Base-by-base conservation (phyloP, 2,329 filamentous ascomycete genomes). In the Talaromyces pinophilus region DNA sequence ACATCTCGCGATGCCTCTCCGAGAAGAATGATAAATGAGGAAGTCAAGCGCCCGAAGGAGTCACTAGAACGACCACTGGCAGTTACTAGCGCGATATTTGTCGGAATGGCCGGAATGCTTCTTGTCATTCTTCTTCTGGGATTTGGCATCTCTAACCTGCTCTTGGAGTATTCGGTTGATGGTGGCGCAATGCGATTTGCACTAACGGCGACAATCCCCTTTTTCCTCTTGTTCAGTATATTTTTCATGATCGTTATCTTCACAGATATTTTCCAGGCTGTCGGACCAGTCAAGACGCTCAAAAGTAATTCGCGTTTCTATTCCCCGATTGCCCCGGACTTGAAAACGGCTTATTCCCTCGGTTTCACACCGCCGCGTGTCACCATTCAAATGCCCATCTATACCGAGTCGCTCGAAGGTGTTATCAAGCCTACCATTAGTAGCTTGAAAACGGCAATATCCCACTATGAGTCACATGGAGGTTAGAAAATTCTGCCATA, bases 311-410 rank as follows among this genome's bases (percentile, higher is more conserved):
- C 82, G 6, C 75, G 79, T 10, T 81, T 77, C 71, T 83, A 82
- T 72, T 82, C 82, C 5, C 69, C 70, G 13, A 57, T 70, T 30
- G 54, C 64, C 25, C 71, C 71, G 3, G 68, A 72, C 64, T 62
- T 69, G 57, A 54, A 66, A 59, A 62, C 25, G 13, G 69, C 69
- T 2, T 70, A 70, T 54, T 63, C 70, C 42, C 28, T 69, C 2
- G 70, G 70, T 40, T 71, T 71, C 59, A 35, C 33, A 7, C 65
- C 65, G 30, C 40, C 84, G 82, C 70, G 79, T 17, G 69, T 86
- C 67, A 94, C 91, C 2, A 90, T 96, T 50, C 92, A 96, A 74
- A 93, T 91, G 76, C 92, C 92, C 4, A 91, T 96, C 0, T 96
- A 95, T 82, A 95, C 94, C 77, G 92, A 96, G 76, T 91, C 92